Evolutionary conservation across 768 basidiomycete genomes (phyloP), one percentile per base, ranked within the genome.

Genomic region (Exidia glandulosa): DNA sequence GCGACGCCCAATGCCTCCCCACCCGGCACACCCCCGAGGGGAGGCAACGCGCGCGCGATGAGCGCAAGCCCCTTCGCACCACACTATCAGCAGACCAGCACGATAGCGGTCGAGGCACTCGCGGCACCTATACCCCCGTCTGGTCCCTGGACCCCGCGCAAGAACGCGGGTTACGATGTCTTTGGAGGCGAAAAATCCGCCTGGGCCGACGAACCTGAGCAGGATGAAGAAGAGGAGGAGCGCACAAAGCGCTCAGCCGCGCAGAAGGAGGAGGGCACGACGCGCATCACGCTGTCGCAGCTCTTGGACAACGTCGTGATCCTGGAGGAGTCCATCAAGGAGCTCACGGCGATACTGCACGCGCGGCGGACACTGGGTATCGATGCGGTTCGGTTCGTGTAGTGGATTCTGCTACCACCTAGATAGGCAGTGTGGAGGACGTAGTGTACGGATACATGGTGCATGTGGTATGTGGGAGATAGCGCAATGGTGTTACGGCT

Each of bases 241-340:
- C 45, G 58, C 1, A 58, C 41, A 1, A 71, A 72, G n/a, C 68
- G 69, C 57, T 62, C 62, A 36, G 16, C 7, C 34, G 68, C 72
- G 41, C 68, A 69, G 59, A 61, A 64, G 62, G 62, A 65, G 57
- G 59, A 48, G 19, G 34, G 16, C 50, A 57, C 47, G 56, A 65
- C 68, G 56, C 74, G 70, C 32, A 79, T 94, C 30, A 91, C 88
- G 7, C 76, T 98, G 57, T 93, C 90, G 50, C 85, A 81, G 63
- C 70, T 97, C 59, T 74, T 97, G 70, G 95, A 97, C 69, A 97
- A 97, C 68, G 87, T 94, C 32, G 93, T 98, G 32, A 85, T 97
- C 41, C 69, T 98, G 63, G 95, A 97, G 72, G 95, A 97, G 72
- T 88, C 86, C 62, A 87, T 97, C 68, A 97, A 97, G 74, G 95